These are phyloP conservation scores for Cladosporium austrohemisphaericum DNA, from an alignment of 2,329 filamentous ascomycete species.

Conservation along the genomic window DNA sequence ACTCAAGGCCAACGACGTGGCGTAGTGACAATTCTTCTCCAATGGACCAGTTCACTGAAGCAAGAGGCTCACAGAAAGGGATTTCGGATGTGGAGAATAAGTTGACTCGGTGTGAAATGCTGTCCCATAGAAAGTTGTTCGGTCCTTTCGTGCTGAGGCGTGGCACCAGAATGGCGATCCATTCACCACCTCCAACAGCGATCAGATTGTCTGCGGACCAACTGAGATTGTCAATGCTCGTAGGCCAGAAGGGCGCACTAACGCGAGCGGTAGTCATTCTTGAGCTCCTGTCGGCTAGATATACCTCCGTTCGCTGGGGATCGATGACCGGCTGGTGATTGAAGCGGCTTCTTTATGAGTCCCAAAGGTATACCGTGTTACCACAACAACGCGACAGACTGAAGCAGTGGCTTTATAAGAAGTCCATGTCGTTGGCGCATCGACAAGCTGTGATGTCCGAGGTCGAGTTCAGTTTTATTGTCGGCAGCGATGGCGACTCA, in stretches of 20 bases:
- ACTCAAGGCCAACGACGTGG: slow-evolving; percentile 47
- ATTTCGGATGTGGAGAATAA: slow-evolving; percentile 51
- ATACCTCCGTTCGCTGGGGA: too few relatives aligned
- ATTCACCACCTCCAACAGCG: slow-evolving; percentile 54
- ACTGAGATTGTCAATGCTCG: slow-evolving; percentile 50
- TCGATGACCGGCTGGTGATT: too few relatives aligned
- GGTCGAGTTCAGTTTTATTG: too few relatives aligned
- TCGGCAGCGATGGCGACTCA: too few relatives aligned
- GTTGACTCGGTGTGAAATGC: slow-evolving; percentile 46
- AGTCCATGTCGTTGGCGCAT: too few relatives aligned
- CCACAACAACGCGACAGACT: not conserved
- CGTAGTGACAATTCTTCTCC: slow-evolving; percentile 57
- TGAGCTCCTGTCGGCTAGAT: too few relatives aligned
- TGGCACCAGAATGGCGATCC: slow-evolving; percentile 48
- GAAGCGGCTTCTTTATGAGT: too few relatives aligned
- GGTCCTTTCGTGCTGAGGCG: slow-evolving; percentile 27
- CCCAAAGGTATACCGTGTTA: too few relatives aligned
- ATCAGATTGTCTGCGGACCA: slow-evolving; percentile 59
- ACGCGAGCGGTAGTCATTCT: slow-evolving; percentile 17
- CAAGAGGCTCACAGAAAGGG: slow-evolving; percentile 43
- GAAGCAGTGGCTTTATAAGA: too few relatives aligned
- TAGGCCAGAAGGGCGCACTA: slow-evolving; percentile 45
- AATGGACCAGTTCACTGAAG: slow-evolving; percentile 49
- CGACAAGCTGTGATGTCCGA: too few relatives aligned
- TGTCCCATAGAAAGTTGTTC: slow-evolving; percentile 32